phyloP scores from a whole-genome alignment of 2,329 filamentous ascomycete species.

The Zarea fungicola region DNA sequence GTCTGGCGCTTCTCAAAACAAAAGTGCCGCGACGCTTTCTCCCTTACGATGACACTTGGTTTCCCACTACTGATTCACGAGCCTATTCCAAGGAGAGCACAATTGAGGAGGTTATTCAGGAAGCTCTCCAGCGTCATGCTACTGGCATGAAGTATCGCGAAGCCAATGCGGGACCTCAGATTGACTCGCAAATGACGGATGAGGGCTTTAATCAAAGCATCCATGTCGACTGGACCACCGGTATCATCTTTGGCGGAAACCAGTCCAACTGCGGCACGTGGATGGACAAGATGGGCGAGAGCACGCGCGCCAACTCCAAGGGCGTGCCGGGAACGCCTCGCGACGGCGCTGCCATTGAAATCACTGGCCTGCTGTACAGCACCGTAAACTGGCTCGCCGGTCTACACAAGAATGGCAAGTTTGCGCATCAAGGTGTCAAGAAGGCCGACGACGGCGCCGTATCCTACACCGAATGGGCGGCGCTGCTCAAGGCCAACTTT shows the following conservation, averaged over 20 bases:
- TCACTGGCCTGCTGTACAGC: conserved; percentile 90
- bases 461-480: conserved; percentile 73
- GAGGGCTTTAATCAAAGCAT: conserved; percentile 92
- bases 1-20: conserved; percentile 66
- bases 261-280: conserved; percentile 95
- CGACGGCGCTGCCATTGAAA: conserved; percentile 92
- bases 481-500: conserved; percentile 76
- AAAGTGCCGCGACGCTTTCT: conserved; percentile 80
- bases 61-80: conserved; percentile 70
- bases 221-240: conserved; percentile 82
- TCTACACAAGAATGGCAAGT: conserved; percentile 63
- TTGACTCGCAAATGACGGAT: conserved; percentile 90
- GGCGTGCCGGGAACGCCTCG: conserved; percentile 93
- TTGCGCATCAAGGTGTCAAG: conserved; percentile 67
- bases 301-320: conserved; percentile 82
- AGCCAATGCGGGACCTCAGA: conserved; percentile 81
- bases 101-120: conserved; percentile 85
- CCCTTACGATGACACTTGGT: conserved; percentile 95
- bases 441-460: conserved; percentile 56
- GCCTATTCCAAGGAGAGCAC: conserved; percentile 83
- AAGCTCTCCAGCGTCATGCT: conserved; percentile 88
- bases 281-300: conserved; percentile 99
- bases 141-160: conserved; percentile 87
- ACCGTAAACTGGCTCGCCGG: conserved; percentile 72
- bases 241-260: conserved; percentile 89